phyloP scores from a whole-genome alignment of 1,284 basidiomycete genomes.

The Sporisorium exsertum region DNA sequence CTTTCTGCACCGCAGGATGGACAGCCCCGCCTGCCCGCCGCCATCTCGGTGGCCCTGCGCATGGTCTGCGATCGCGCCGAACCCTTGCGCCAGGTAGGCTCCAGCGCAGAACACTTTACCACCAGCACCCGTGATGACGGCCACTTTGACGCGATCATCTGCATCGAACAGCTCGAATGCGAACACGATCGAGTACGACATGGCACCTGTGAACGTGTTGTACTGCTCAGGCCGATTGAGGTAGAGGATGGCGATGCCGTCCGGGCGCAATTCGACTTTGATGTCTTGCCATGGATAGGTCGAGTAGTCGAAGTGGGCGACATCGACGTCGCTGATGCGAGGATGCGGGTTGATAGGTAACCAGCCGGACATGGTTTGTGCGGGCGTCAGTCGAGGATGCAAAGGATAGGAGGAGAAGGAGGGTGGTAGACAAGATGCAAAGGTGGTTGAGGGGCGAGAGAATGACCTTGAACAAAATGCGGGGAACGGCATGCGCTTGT shows the following conservation, averaged over 20 bases:
- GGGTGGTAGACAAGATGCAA: background rate
- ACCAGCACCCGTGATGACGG: constrained; percentile 52
- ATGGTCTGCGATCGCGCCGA: constrained; percentile 44
- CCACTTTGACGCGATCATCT: constrained; percentile 55
- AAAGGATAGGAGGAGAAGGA: background rate
- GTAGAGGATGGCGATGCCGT: constrained; percentile 41
- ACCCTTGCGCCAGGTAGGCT: constrained; percentile 51
- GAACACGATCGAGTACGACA: constrained; percentile 52
- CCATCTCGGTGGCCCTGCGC: constrained; percentile 52
- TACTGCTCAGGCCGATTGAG: constrained; percentile 32
- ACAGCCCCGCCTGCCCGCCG: constrained; percentile 45
- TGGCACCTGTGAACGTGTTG: constrained; percentile 55
- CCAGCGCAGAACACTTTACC: constrained; percentile 59
- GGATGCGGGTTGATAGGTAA: constrained; percentile 49
- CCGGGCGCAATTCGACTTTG: constrained; percentile 20
- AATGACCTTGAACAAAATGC: background rate
- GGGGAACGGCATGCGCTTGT: background rate
- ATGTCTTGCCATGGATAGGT: constrained; percentile 41
- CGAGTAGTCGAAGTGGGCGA: constrained; percentile 35
- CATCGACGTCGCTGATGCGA: constrained; percentile 37
- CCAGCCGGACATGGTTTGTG: constrained; percentile 19
- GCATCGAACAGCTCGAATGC: constrained; percentile 60
- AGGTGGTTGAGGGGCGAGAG: background rate
- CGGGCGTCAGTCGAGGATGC: background rate
- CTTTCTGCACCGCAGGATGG: constrained; percentile 56